These are phyloP conservation scores for Suillus weaverae DNA, from an alignment of 768 basidiomycete genomes.

Conservation along the genomic window DNA sequence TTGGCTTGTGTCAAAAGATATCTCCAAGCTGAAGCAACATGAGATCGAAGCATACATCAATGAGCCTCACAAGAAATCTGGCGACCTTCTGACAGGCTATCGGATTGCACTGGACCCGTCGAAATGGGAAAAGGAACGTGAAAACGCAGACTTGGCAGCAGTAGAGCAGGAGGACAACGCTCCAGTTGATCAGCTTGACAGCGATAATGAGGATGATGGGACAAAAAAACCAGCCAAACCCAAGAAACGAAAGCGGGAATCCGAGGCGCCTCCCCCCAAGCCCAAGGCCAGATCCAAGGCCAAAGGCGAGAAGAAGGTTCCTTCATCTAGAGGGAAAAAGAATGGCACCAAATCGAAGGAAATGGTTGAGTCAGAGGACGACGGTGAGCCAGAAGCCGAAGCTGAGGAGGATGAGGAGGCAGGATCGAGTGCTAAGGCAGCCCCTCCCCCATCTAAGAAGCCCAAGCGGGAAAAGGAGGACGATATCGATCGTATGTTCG, in stretches of 20 bases:
- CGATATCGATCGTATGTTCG: slow-evolving; percentile 55
- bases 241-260: slow-evolving; percentile 68
- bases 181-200: slow-evolving; percentile 66
- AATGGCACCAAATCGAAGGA: slow-evolving; percentile 64
- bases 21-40: slow-evolving; percentile 71
- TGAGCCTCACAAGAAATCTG: slow-evolving; percentile 74
- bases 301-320: slow-evolving; percentile 42
- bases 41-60: slow-evolving; percentile 85
- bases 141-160: slow-evolving; percentile 29
- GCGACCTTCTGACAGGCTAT: slow-evolving; percentile 76
- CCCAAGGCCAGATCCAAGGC: slow-evolving; percentile 45
- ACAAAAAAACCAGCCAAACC: slow-evolving; percentile 45
- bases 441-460: slow-evolving; percentile 68
- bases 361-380: slow-evolving; percentile 65
- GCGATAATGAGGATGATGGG: slow-evolving; percentile 52
- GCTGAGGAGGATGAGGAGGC: slow-evolving; percentile 47
- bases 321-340: slow-evolving; percentile 44
- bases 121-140: slow-evolving; percentile 57
- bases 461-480: slow-evolving; percentile 58
- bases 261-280: slow-evolving; percentile 41
- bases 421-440: slow-evolving; percentile 52
- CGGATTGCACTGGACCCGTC: slow-evolving; percentile 72
- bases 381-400: slow-evolving; percentile 49
- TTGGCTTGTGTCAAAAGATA: slow-evolving; percentile 82
- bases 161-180: slow-evolving; percentile 57